Percentiles rank a stretch among this genome's conserved stretches.
Conservation (phyloP, 2,329 filamentous ascomycete species). For the Ophiostoma ulmi region DNA sequence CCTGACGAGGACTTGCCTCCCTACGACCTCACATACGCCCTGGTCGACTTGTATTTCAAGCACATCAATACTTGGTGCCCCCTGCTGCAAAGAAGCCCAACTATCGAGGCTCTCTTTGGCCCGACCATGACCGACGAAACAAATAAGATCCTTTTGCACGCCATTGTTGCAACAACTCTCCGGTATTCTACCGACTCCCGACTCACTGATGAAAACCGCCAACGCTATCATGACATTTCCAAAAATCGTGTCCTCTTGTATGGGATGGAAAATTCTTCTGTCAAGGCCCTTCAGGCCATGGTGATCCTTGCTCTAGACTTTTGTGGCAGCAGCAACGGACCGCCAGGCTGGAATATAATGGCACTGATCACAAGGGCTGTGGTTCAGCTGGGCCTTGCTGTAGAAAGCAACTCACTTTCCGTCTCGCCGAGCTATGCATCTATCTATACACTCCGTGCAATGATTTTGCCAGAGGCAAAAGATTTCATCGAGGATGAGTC, state of each 20-base stretch:
- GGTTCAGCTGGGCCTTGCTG: conserved; percentile 78
- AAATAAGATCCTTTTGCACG: conserved; percentile 76
- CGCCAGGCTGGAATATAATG: conserved; percentile 86
- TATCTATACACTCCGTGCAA: conserved; percentile 82
- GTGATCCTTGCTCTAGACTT: conserved; percentile 83
- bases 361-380: conserved; percentile 84
- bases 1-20: conserved; percentile 66
- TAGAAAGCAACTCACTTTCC: conserved; percentile 73
- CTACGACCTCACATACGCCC: conserved; percentile 66
- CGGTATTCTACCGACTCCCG: conserved; percentile 74
- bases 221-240: conserved; percentile 71
- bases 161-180: conserved; percentile 82
- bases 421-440: conserved; percentile 75
- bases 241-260: conserved; percentile 85
- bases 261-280: conserved; percentile 82
- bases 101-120: conserved; percentile 76
- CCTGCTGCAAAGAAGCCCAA: conserved; percentile 79
- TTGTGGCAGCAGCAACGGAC: conserved; percentile 80
- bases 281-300: conserved; percentile 79
- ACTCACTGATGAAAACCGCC: conserved; percentile 66
- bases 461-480: conserved; percentile 74
- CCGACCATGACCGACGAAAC: conserved; percentile 70
- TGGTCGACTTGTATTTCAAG: conserved; percentile 74
- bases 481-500: conserved; percentile 90
- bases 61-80: conserved; percentile 82